phyloP scores from a whole-genome alignment of 1,284 basidiomycete genomes.

The Tremellales sp. region DNA sequence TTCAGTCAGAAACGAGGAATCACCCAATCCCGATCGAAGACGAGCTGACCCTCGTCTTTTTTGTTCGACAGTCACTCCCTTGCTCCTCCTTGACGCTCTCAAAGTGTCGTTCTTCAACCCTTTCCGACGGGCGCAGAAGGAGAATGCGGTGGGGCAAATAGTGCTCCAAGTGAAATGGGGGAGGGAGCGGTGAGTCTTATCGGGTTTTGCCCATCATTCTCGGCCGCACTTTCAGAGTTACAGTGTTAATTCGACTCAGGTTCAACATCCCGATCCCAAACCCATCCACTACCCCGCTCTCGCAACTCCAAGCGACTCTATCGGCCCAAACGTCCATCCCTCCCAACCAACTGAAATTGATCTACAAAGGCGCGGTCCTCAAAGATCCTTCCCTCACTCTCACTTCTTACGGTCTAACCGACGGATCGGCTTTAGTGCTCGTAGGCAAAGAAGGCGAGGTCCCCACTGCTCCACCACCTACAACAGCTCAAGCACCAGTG shows the following conservation, averaged over 20 bases:
- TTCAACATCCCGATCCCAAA: slow-evolving; percentile 49
- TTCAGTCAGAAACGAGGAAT: neutral
- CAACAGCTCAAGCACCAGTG: slow-evolving; percentile 12
- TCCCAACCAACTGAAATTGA: slow-evolving; percentile 39
- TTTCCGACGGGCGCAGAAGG: slow-evolving; percentile 39
- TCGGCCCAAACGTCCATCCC: slow-evolving; percentile 42
- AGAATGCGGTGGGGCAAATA: slow-evolving; percentile 39
- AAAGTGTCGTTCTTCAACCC: slow-evolving; percentile 44
- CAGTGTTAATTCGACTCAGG: slow-evolving; percentile 15
- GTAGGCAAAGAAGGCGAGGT: slow-evolving; percentile 40
- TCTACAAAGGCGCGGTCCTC: slow-evolving; percentile 48
- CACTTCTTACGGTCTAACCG: slow-evolving; percentile 43
- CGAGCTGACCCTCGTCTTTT: no score
- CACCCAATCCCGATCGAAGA: neutral
- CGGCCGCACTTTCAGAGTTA: neutral
- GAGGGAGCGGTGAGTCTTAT: slow-evolving; percentile 33
- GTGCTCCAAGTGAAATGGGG: slow-evolving; percentile 44
- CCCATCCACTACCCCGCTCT: slow-evolving; percentile 40
- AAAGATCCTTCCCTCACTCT: slow-evolving; percentile 47
- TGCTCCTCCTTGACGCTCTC: slow-evolving; percentile 25
- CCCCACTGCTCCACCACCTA: slow-evolving; percentile 16
- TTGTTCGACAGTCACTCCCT: slow-evolving; percentile 20
- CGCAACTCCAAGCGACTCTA: slow-evolving; percentile 41
- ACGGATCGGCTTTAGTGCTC: slow-evolving; percentile 41
- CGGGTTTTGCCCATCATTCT: no score